phyloP scores from a whole-genome alignment of 495 filamentous ascomycete genomes.

The Penicillium malachiteum region DNA sequence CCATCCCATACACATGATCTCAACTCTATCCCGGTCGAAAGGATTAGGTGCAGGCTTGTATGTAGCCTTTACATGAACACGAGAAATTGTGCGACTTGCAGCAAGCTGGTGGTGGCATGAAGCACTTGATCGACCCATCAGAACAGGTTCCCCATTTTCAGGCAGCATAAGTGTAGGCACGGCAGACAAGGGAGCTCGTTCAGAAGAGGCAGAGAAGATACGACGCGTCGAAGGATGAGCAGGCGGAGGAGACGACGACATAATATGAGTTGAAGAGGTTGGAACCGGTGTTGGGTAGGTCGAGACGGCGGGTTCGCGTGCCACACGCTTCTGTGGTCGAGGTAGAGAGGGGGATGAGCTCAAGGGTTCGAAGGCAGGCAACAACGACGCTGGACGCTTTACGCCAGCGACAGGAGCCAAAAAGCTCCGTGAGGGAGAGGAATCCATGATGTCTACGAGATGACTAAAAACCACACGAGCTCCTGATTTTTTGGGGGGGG shows the following conservation, averaged over 20 bases:
- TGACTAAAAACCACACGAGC: constrained; percentile 13
- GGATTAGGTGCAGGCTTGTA: constrained; percentile 69
- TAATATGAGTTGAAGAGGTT: constrained; percentile 87
- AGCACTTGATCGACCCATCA: constrained; percentile 90
- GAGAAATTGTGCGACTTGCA: constrained; percentile 84
- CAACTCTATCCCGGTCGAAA: constrained; percentile 67
- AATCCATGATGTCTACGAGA: constrained; percentile 38
- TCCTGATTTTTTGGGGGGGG: constrained; percentile 7
- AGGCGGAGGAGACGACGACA: constrained; percentile 82
- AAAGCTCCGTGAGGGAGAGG: constrained; percentile 40
- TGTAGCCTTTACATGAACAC: constrained; percentile 84
- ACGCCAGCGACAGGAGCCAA: constrained; percentile 55
- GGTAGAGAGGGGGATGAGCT: constrained; percentile 85
- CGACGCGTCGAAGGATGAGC: constrained; percentile 42
- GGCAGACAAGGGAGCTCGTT: constrained; percentile 79
- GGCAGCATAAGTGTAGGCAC: constrained; percentile 78
- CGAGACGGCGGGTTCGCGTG: constrained; percentile 52
- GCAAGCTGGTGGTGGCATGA: constrained; percentile 91
- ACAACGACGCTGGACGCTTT: constrained; percentile 78
- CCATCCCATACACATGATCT: constrained; percentile 90
- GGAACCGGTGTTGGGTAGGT: constrained; percentile 83
- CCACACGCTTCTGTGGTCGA: constrained; percentile 67
- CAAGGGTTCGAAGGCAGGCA: constrained; percentile 90
- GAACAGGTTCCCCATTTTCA: constrained; percentile 75
- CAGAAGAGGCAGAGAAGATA: constrained; percentile 68